phyloP scores from a whole-genome alignment of 139 green algal genomes.

The Diplosphaera chodatii region DNA sequence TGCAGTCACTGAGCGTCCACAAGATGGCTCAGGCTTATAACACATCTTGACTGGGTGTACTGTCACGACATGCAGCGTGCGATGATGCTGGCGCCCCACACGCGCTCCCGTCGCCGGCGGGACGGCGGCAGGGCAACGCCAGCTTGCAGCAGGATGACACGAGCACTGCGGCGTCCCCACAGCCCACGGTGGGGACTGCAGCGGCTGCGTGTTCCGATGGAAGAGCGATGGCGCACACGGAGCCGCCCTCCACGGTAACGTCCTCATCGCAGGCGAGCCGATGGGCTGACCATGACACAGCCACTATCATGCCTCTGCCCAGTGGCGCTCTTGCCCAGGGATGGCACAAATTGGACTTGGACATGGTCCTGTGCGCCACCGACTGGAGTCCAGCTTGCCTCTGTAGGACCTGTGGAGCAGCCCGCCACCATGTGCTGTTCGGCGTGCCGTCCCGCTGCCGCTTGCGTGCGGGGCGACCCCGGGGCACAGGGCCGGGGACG shows the following conservation, averaged over 20 bases:
- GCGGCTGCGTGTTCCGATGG: background rate
- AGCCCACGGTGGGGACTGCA: background rate
- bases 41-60: no score
- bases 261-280: background rate
- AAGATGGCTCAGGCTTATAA: no score
- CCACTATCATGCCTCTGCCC: no score
- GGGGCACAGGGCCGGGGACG: background rate
- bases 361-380: no score
- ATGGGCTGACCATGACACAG: no score
- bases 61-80: background rate
- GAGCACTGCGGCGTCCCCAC: background rate
- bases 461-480: background rate
- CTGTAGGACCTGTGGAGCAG: background rate
- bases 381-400: no score
- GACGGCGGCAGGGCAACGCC: background rate
- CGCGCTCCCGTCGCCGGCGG: background rate
- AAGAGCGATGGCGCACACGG: no score
- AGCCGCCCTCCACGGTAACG: background rate
- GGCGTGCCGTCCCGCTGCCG: background rate
- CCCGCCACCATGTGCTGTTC: background rate
- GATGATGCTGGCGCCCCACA: background rate
- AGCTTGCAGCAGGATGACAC: no score
- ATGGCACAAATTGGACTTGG: no score
- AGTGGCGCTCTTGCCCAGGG: no score
- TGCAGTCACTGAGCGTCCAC: no score